phyloP scores from a whole-genome alignment of 257 asterid genomes.

The Capsicum chinense region DNA sequence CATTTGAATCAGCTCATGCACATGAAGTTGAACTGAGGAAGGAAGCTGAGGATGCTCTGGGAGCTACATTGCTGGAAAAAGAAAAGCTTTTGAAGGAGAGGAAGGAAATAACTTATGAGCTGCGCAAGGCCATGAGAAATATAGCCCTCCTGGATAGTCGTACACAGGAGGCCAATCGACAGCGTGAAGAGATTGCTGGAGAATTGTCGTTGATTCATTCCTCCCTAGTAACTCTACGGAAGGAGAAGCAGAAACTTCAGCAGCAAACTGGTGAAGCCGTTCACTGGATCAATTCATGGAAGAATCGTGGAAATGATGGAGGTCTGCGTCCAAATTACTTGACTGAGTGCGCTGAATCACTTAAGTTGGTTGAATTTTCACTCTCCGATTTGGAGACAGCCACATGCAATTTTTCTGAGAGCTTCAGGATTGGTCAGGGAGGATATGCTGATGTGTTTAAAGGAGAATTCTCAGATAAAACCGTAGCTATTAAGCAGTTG shows the following conservation, averaged over 20 bases:
- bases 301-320: conserved; percentile 41
- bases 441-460: conserved; percentile 72
- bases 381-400: conserved; percentile 68
- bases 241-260: conserved; percentile 67
- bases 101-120: conserved; percentile 46
- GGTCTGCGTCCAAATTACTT: conserved; percentile 30
- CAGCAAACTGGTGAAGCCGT: conserved; percentile 60
- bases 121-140: conserved; percentile 57
- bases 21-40: conserved; percentile 55
- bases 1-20: conserved; percentile 59
- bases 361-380: conserved; percentile 58
- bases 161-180: conserved; percentile 62
- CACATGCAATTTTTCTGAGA: conserved; percentile 78
- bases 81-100: conserved; percentile 56
- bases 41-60: conserved; percentile 61
- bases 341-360: conserved; percentile 34
- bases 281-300: conserved; percentile 69
- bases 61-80: conserved; percentile 50
- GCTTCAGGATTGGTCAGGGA: conserved; percentile 73
- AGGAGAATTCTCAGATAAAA: conserved; percentile 67
- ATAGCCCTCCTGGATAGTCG: conserved; percentile 64
- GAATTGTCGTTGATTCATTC: conserved; percentile 65
- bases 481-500: conserved; percentile 76
- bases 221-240: conserved; percentile 52
- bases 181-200: conserved; percentile 57